Evolutionary conservation across 257 asterid species (phyloP), one percentile per base, ranked within the genome.

Genomic region (Euphrasia confusa): DNA sequence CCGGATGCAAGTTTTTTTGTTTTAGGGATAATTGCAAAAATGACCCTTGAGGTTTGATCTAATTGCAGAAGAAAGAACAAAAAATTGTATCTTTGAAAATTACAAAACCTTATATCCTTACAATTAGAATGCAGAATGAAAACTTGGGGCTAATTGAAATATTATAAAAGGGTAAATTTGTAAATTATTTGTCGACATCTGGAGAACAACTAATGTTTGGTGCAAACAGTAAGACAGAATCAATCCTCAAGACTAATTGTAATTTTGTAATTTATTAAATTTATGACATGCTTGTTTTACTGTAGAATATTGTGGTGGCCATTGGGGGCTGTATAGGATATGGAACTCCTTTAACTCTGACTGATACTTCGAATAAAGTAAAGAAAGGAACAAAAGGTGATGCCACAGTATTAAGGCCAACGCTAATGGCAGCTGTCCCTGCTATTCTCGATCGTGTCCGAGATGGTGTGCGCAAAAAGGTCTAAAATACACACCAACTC

Each of bases 401-500:
- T 71, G 99, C 99, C 54, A 70, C 99, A 17, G 71, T 72, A 44
- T 71, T 93, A 65, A 81, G 79, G 54, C 99, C 99, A 9, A 89
- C 97, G 12, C 55, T 93, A 54, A 68, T 93, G 97, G 94, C 97
- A 48, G 89, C 97, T 68, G 99, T 93, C 67, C 97, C 97, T 26
- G 97, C 97, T 64, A 93, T 93, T 64, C 97, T 93, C 64, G 99
- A 89, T 72, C 97, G 97, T 54, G 96, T 93, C 75, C 90, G 96
- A 71, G 97, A 85, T 63, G 97, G 97, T 58, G 99, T 93, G 61
- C 94, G 89, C 62, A 89, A 89, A 84, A 92, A 92, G 94, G 99
- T 92, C 33, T 58, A 63, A 28, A 53, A 45, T 73, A 49, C 47
- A 54, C 35, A 64, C 24, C 26, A 10, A 66, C 35, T 57, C 8